Base-by-base conservation (phyloP, 176 grass and related monocot species). In the Zea luxurians region DNA sequence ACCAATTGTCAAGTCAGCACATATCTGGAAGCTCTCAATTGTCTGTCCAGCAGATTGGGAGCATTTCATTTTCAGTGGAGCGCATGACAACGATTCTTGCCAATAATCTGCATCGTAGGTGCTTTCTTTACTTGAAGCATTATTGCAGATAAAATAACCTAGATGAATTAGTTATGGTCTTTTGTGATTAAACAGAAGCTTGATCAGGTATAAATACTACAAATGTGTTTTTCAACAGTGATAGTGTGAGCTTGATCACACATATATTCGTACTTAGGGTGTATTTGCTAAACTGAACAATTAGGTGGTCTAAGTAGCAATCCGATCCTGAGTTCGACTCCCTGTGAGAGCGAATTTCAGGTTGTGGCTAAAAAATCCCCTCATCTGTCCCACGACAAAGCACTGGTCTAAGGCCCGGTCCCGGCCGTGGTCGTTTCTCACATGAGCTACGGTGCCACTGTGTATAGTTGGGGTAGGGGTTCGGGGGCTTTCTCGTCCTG, bases 1-100 rank as follows among this genome's bases (percentile, higher is more conserved):
- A 85, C 83, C 95, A 98, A 78, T 84, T 98, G 71, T 98, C 95
- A 86, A 92, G 95, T 84, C 91, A 98, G 52, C 93, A 86, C 82
- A 87, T 92, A 74, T 89, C 66, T 20, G 88, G 85, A 86, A 83
- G 74, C 86, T 83, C 80, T 65, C 88, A 86, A 78, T 62, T 87
- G 61, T 79, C 82, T 76, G 84, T 83, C 78, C 91, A 98, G 74
- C 92, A 98, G 47, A 88, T 92, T 64, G 80, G 85, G 63, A 88
- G 85, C 75, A 83, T 98, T 83, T 86, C 87, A 68, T 98, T 98
- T 86, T 94, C 95, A 64, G 89, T 98, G 88, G 89, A 98, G 62
- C 89, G 62, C 81, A 92, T 98, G 95, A 89, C 78, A 47, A 92
- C 91, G 15, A 92, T 98, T 83, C 95, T 98, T 69, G 61, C 90